Percentiles rank a stretch among this genome's conserved stretches.
These are phyloP conservation scores for Capsicum rhomboideum DNA, from an alignment of 257 asterid genomes.

Conservation along the genomic window DNA sequence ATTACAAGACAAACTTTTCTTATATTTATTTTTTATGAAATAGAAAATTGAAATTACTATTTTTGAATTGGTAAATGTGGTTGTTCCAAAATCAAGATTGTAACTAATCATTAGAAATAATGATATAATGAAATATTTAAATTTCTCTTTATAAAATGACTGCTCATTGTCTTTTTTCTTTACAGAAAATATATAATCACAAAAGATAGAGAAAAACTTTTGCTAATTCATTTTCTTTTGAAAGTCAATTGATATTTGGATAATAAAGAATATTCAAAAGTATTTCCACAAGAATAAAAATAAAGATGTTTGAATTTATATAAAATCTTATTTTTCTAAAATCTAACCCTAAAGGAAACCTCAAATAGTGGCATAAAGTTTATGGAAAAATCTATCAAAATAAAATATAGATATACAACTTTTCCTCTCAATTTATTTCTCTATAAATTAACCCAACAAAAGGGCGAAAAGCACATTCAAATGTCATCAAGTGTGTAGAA, in stretches of 20 bases:
- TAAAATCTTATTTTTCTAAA: background rate
- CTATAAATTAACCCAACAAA: background rate
- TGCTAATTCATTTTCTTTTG: too few relatives aligned
- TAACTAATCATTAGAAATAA: background rate
- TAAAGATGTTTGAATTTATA: too few relatives aligned
- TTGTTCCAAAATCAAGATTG: background rate
- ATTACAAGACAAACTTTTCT: background rate
- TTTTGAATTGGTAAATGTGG: background rate
- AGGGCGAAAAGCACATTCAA: background rate
- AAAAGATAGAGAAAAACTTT: too few relatives aligned
- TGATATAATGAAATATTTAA: background rate
- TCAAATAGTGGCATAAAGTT: background rate
- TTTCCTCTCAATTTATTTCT: background rate
- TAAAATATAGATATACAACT: background rate
- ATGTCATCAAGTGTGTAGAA: background rate
- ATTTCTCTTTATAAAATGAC: background rate
- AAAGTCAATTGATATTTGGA: too few relatives aligned
- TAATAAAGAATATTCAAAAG: too few relatives aligned
- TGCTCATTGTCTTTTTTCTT: background rate
- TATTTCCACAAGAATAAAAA: too few relatives aligned
- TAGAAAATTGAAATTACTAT: background rate
- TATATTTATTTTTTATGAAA: background rate
- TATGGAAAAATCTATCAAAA: background rate
- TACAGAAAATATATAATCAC: background rate
- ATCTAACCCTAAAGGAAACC: background rate